Evolutionary conservation across 345 rosid genomes (phyloP).

Genomic region (Pelargonium nanum): DNA sequence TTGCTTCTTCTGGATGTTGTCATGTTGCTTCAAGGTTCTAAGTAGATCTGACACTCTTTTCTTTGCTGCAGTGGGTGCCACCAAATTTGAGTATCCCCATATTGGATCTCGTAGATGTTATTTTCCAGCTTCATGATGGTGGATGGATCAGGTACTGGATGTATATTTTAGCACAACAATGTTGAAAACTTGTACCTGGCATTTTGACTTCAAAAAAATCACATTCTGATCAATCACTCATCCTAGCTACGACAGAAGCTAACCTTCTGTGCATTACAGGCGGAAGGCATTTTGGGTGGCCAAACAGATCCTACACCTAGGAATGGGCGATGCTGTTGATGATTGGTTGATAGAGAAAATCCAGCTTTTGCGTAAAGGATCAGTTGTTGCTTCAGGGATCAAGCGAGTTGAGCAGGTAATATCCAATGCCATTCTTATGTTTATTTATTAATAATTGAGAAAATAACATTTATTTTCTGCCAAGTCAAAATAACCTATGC

Average conservation of each 20-base stretch:
- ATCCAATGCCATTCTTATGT: background rate
- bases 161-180: background rate
- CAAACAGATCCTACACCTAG: constrained; percentile 90
- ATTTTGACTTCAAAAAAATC: background rate
- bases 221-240: constrained; percentile 5
- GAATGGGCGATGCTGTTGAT: constrained; percentile 99
- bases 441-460: background rate
- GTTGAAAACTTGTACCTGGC: background rate
- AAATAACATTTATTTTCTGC: background rate
- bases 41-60: constrained; percentile 8
- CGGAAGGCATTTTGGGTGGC: constrained; percentile 98
- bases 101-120: constrained; percentile 79
- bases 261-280: constrained; percentile 27
- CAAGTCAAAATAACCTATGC: background rate
- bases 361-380: constrained; percentile 67
- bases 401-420: constrained; percentile 82
- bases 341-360: constrained; percentile 97
- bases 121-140: constrained; percentile 94
- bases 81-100: constrained; percentile 77
- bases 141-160: constrained; percentile 89
- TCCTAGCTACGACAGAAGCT: constrained; percentile 9
- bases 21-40: background rate
- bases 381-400: constrained; percentile 82
- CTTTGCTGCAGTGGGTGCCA: constrained; percentile 84
- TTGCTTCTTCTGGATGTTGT: constrained; percentile 3